A percentile compares a stretch with the other conserved stretches of the same genome.
Evolutionary conservation across 306 rosid genomes (phyloP).

Genomic region (Pyrus bretschneideri): DNA sequence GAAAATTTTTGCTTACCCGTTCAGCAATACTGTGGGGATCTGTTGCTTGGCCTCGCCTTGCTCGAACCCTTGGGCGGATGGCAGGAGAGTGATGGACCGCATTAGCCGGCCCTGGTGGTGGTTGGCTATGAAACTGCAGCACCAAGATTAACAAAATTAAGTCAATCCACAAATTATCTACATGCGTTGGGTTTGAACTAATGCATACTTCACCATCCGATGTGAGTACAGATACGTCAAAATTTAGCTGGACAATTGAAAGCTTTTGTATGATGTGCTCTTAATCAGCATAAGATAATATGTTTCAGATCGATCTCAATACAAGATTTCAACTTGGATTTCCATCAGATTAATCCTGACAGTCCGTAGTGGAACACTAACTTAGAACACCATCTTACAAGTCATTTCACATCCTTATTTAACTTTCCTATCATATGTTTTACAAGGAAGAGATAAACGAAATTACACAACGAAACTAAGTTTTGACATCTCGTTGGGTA

Average conservation of each 20-base stretch:
- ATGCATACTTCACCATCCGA: background rate
- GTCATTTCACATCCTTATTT: constrained; percentile 7
- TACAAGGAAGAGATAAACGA: background rate
- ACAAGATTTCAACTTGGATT: background rate
- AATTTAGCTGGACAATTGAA: background rate
- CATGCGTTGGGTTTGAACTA: background rate
- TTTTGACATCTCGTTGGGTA: constrained; percentile 10
- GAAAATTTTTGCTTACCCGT: constrained; percentile 38
- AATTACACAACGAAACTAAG: background rate
- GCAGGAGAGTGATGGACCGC: constrained; percentile 49
- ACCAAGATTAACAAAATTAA: constrained; percentile 3
- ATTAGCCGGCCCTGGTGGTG: constrained; percentile 24
- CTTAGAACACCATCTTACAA: background rate
- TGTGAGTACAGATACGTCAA: background rate
- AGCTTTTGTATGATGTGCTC: background rate
- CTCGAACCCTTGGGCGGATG: constrained; percentile 86
- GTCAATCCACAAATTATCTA: background rate
- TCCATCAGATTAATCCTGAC: background rate
- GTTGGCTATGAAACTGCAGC: constrained; percentile 59
- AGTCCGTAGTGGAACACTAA: constrained; percentile 11
- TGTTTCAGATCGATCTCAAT: background rate
- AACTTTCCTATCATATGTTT: background rate
- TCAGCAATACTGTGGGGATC: constrained; percentile 99
- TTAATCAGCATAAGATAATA: background rate
- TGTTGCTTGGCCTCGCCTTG: constrained; percentile 97